Evolutionary conservation across 2,329 filamentous ascomycete genomes (phyloP), one percentile per base, ranked within the genome.

Genomic region (Beauveria pseudobassiana): DNA sequence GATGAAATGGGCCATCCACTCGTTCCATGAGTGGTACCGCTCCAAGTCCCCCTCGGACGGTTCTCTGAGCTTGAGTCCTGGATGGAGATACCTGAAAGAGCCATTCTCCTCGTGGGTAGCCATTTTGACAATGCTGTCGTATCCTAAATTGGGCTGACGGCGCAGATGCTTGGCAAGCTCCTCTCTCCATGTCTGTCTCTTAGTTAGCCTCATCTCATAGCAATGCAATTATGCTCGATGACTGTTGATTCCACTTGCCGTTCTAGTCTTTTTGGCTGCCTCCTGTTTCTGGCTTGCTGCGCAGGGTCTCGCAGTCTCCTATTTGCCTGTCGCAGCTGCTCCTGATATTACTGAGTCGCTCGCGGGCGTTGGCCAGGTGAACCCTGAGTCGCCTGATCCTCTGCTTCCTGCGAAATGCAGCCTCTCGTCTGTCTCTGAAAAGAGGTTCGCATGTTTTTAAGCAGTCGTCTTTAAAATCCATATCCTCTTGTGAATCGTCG

Each of bases 31-130:
- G 3, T 7, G 20, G 14, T 12, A 34, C 30, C 12, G 30, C 30
- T 38, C 12, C 12, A 9, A 10, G 1, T 48, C 54, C 6, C 2
- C 8, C 2, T 16, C 0, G 8, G 28, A 24, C 38, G 43, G 54
- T 20, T 1, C 6, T 1, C 28, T 26, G 20, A 57, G 54, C 2
- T 16, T 14, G 26, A 59, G 22, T n/a, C 5, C 3, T 28, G 45
- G 56, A 22, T 38, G 34, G 5, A 38, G 34, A 38, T 38, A 16
- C 14, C 2, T 6, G 14, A 6, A 38, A 16, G 55, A 52, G 20
- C 20, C 22, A 38, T 62, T 76, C 34, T 74, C 73, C 61, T 77
- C 74, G n/a, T 63, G 67, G 62, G 71, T 75, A 49, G 67, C 66
- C 1, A 65, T 56, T 10, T 50, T 56, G 59, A 72, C 73, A 2